Conservation (phyloP, 768 basidiomycete genomes). For the Cubamyces lactineus region DNA sequence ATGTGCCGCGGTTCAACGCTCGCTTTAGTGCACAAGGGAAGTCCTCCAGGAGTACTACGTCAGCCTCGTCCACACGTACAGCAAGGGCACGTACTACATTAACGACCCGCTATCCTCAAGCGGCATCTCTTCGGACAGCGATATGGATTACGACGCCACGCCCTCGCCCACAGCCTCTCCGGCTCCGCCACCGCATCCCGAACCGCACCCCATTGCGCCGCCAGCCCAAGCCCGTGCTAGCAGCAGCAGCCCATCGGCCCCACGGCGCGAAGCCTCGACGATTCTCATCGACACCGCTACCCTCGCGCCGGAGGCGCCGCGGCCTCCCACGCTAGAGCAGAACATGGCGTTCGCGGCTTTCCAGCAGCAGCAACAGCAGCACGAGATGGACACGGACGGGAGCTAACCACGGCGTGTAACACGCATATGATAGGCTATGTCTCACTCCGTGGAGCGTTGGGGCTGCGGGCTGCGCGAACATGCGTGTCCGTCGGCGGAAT, state of each 20-base stretch:
- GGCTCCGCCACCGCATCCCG: slow-evolving; percentile 28
- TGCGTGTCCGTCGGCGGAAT: too few species aligned
- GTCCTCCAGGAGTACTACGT: slow-evolving; percentile 92
- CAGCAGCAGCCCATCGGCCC: slow-evolving; percentile 16
- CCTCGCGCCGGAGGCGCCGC: slow-evolving; percentile 46
- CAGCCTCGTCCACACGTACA: slow-evolving; percentile 89
- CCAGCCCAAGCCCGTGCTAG: slow-evolving; percentile 32
- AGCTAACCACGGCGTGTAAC: background rate
- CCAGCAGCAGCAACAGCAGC: slow-evolving; percentile 31
- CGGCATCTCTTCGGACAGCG: slow-evolving; percentile 50
- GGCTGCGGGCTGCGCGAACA: too few species aligned
- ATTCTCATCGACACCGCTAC: slow-evolving; percentile 43
- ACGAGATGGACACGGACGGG: slow-evolving; percentile 17
- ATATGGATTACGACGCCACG: slow-evolving; percentile 50
- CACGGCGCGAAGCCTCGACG: slow-evolving; percentile 38
- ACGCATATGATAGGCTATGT: background rate
- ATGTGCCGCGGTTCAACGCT: slow-evolving; percentile 34
- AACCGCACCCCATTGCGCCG: background rate
- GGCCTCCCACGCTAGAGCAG: slow-evolving; percentile 76
- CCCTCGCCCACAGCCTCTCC: slow-evolving; percentile 44
- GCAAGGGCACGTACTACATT: slow-evolving; percentile 58
- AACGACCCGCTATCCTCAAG: slow-evolving; percentile 41
- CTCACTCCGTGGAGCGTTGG: too few species aligned
- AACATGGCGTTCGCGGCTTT: slow-evolving; percentile 81
- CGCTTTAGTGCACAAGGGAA: slow-evolving; percentile 84